Percentiles rank a stretch among this genome's conserved stretches.
phyloP scores from a whole-genome alignment of 2,329 filamentous ascomycete genomes.

The Pochonia chlamydosporia region DNA sequence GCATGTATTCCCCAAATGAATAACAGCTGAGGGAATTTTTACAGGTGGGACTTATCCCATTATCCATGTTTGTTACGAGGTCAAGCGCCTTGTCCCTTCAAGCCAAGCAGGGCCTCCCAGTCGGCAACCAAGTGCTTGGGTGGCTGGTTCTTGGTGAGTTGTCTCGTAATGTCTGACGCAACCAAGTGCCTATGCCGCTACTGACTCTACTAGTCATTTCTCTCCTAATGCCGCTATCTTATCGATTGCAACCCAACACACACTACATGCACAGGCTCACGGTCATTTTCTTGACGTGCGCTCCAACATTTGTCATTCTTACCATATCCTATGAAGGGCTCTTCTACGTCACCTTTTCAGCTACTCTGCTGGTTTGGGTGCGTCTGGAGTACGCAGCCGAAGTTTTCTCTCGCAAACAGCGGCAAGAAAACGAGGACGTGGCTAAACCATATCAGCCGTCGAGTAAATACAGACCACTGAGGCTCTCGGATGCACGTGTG shows the following conservation, averaged over 20 bases:
- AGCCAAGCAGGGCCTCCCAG: slow-evolving; percentile 75
- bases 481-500: slow-evolving; percentile 77
- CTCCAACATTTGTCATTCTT: slow-evolving; percentile 89
- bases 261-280: slow-evolving; percentile 88
- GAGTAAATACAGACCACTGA: slow-evolving; percentile 55
- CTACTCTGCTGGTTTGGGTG: slow-evolving; percentile 81
- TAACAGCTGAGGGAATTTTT: not conserved
- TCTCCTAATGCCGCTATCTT: slow-evolving; percentile 72
- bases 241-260: slow-evolving; percentile 71
- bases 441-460: not conserved
- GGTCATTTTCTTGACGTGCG: slow-evolving; percentile 86
- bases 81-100: slow-evolving; percentile 83
- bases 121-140: slow-evolving; percentile 81
- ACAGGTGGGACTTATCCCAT: slow-evolving; percentile 67
- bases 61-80: slow-evolving; percentile 80
- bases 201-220: slow-evolving; percentile 52
- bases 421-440: slow-evolving; percentile 9
- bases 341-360: slow-evolving; percentile 87
- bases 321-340: slow-evolving; percentile 96
- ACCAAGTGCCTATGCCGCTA: not conserved
- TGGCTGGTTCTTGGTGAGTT: slow-evolving; percentile 69
- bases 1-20: not conserved
- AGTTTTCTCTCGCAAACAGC: slow-evolving; percentile 7
- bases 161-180: not conserved
- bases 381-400: slow-evolving; percentile 75